A percentile compares a stretch with the other conserved stretches of the same genome.
phyloP scores from a whole-genome alignment of 108 stramenopile genomes.

The Licmophora abbreviata region DNA sequence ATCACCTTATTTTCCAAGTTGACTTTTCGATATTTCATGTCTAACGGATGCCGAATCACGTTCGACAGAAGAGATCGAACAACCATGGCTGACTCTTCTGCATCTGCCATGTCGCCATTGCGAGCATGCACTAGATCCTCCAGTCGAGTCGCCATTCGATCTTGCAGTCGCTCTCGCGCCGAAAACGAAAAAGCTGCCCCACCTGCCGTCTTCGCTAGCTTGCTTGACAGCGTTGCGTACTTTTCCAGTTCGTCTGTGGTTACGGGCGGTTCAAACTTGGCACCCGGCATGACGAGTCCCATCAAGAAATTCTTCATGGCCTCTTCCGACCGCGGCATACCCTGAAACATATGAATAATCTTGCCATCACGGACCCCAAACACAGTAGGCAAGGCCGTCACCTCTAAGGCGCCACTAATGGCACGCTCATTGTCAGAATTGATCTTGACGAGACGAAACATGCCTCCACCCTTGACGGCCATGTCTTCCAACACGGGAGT shows the following conservation, averaged over 20 bases:
- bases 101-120: conserved; percentile 45
- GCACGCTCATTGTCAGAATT: conserved; percentile 77
- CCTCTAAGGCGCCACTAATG: conserved; percentile 59
- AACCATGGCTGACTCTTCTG: conserved; percentile 61
- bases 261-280: conserved; percentile 47
- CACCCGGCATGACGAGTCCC: conserved; percentile 57
- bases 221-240: conserved; percentile 53
- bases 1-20: conserved; percentile 72
- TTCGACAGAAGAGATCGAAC: conserved; percentile 62
- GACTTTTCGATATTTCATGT: conserved; percentile 58
- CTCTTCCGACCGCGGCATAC: conserved; percentile 70
- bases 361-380: conserved; percentile 78
- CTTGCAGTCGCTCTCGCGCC: conserved; percentile 60
- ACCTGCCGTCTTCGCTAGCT: conserved; percentile 59
- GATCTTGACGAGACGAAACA: conserved; percentile 79
- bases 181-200: conserved; percentile 70
- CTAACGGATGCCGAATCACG: conserved; percentile 59
- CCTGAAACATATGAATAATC: conserved; percentile 72
- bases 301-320: conserved; percentile 75
- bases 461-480: conserved; percentile 67
- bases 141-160: conserved; percentile 34
- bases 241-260: conserved; percentile 42
- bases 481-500: conserved; percentile 81
- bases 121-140: conserved; percentile 50
- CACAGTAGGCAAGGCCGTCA: conserved; percentile 77